These are phyloP conservation scores for Pleurotus citrinopileatus DNA, from an alignment of 768 basidiomycete genomes.

Conservation along the genomic window DNA sequence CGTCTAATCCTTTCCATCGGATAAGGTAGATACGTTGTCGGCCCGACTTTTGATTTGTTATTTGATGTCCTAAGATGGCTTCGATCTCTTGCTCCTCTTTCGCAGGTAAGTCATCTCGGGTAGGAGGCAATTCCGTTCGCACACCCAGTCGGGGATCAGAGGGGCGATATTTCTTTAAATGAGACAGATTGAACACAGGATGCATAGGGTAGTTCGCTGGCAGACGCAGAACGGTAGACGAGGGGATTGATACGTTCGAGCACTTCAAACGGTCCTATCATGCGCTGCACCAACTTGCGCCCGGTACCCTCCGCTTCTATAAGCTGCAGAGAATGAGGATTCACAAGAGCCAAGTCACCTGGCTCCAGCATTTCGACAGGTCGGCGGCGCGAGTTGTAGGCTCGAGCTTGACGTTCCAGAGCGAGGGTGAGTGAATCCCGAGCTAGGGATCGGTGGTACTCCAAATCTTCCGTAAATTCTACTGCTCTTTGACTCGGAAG, in stretches of 20 bases:
- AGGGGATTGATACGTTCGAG: conserved; percentile 5
- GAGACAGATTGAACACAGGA: conserved; percentile 8
- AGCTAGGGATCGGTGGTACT: neutral
- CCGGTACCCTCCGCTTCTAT: conserved; percentile 3
- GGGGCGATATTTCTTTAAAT: neutral
- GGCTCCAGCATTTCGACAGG: neutral
- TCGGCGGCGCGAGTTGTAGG: neutral
- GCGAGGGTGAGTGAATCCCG: neutral
- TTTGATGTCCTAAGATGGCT: neutral
- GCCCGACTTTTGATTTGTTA: neutral
- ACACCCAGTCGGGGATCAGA: neutral
- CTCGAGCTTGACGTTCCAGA: neutral
- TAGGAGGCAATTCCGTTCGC: neutral
- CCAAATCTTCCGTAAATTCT: conserved; percentile 1
- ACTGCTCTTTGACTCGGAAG: neutral
- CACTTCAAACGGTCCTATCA: conserved; percentile 8
- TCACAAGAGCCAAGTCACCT: conserved; percentile 4
- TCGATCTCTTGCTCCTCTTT: conserved; percentile 3
- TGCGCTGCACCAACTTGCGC: neutral
- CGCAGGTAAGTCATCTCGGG: neutral
- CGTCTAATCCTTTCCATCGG: conserved; percentile 7
- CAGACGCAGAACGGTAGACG: conserved; percentile 9
- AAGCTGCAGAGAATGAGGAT: conserved; percentile 3
- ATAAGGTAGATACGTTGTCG: conserved; percentile 3
- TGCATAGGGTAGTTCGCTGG: conserved; percentile 12